Percentiles rank a stretch among this genome's conserved stretches.
These are phyloP conservation scores for Hylodesmum podocarpum DNA, from an alignment of 306 rosid species.

Conservation along the genomic window DNA sequence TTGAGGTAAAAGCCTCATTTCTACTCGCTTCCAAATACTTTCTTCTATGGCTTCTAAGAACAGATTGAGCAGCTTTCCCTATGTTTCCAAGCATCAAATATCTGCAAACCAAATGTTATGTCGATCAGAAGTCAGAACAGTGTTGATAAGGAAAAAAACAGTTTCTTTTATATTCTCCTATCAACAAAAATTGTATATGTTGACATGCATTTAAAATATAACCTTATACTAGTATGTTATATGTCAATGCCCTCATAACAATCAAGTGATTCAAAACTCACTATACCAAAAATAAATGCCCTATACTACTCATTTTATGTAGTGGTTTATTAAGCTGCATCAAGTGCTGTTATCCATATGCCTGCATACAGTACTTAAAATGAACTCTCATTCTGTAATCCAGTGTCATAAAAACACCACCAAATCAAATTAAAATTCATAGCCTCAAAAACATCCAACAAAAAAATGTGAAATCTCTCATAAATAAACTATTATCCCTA, in stretches of 20 bases:
- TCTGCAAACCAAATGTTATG: conserved; percentile 43
- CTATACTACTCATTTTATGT: not conserved
- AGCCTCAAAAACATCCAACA: not conserved
- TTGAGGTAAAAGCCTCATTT: conserved; percentile 41
- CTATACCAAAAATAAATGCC: not conserved
- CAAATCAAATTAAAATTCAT: not conserved
- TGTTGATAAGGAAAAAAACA: not conserved
- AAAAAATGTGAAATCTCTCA: not conserved
- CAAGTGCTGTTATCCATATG: not conserved
- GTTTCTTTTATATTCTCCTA: not conserved
- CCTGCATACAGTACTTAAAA: not conserved
- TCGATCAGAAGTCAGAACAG: not conserved
- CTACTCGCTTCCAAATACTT: conserved; percentile 36
- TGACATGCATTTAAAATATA: not conserved
- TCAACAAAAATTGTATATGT: not conserved
- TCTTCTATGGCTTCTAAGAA: conserved; percentile 34
- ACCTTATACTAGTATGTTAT: not conserved
- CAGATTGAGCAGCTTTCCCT: conserved; percentile 47
- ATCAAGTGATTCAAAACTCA: conserved; percentile 6
- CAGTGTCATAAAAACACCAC: not conserved
- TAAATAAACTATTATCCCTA: not conserved
- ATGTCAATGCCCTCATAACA: not conserved
- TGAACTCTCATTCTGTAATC: not conserved
- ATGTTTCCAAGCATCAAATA: conserved; percentile 54
- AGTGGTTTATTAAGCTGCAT: not conserved